Evolutionary conservation across 2,329 filamentous ascomycete species (phyloP).

Genomic region (Neospermospora avenae): DNA sequence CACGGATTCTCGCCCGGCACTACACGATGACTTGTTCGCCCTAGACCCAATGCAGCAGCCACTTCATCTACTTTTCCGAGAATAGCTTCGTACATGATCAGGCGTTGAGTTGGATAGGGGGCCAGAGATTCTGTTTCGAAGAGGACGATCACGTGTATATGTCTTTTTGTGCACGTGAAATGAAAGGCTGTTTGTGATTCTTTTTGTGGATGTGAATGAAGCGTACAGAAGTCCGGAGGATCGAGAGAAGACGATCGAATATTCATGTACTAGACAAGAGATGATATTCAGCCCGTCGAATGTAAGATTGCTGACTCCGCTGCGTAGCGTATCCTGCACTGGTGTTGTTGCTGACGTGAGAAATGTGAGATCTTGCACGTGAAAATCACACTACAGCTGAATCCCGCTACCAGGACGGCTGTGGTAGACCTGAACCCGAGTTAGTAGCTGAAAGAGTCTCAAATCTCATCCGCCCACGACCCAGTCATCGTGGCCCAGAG

Average conservation of each 20-base stretch:
- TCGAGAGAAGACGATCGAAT: background rate
- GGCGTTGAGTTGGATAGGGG: background rate
- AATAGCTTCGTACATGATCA: constrained; percentile 15
- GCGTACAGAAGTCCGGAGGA: background rate
- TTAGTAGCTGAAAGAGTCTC: background rate
- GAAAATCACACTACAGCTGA: background rate
- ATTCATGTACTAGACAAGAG: background rate
- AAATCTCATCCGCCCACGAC: constrained; percentile 24
- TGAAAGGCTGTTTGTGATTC: background rate
- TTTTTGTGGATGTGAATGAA: background rate
- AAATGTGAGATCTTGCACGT: background rate
- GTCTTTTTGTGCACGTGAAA: background rate
- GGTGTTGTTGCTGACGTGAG: constrained; percentile 5
- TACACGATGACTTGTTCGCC: background rate
- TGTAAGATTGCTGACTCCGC: background rate
- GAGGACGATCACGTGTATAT: constrained; percentile 7
- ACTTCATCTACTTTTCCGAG: constrained; percentile 12
- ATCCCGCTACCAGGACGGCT: background rate
- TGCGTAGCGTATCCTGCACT: background rate
- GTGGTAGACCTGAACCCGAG: background rate
- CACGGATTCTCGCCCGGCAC: constrained; percentile 4
- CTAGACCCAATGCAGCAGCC: constrained; percentile 1
- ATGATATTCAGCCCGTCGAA: background rate
- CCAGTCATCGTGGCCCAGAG: constrained; percentile 34
- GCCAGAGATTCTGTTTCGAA: background rate